These are phyloP conservation scores for Beverwykella pulmonaria DNA, from an alignment of 495 filamentous ascomycete species.

Conservation along the genomic window DNA sequence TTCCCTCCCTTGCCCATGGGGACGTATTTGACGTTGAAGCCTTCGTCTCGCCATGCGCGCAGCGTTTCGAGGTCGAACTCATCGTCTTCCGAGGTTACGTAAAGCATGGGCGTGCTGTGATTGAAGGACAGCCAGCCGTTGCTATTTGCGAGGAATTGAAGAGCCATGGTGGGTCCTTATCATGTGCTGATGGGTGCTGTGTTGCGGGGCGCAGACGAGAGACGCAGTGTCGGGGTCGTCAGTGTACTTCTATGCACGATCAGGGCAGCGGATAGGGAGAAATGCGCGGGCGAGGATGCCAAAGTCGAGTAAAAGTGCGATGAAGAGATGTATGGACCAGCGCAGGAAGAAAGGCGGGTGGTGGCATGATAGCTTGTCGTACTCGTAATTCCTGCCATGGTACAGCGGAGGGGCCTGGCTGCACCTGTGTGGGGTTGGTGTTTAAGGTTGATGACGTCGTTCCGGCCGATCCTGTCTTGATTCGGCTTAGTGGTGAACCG, in stretches of 20 bases:
- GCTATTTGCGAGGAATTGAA: constrained; percentile 36
- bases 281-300: neutral
- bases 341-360: neutral
- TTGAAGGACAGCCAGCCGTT: constrained; percentile 40
- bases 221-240: no score
- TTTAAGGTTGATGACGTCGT: neutral
- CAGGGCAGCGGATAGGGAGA: neutral
- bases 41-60: constrained; percentile 65
- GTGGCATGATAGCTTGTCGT: neutral
- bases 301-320: neutral
- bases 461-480: neutral
- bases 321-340: neutral
- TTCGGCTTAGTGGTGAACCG: neutral
- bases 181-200: neutral
- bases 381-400: constrained; percentile 2
- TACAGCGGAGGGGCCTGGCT: neutral
- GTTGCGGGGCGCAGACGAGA: neutral
- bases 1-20: constrained; percentile 58
- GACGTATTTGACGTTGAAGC: constrained; percentile 66
- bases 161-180: constrained; percentile 30
- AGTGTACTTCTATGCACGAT: neutral
- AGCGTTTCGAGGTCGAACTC: constrained; percentile 64
- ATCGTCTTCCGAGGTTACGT: constrained; percentile 62
- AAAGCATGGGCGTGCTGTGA: constrained; percentile 56
- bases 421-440: neutral